Base-by-base conservation (phyloP, 1,139 yeast genomes). In the Hemisphaericaspora xylofermentans region DNA sequence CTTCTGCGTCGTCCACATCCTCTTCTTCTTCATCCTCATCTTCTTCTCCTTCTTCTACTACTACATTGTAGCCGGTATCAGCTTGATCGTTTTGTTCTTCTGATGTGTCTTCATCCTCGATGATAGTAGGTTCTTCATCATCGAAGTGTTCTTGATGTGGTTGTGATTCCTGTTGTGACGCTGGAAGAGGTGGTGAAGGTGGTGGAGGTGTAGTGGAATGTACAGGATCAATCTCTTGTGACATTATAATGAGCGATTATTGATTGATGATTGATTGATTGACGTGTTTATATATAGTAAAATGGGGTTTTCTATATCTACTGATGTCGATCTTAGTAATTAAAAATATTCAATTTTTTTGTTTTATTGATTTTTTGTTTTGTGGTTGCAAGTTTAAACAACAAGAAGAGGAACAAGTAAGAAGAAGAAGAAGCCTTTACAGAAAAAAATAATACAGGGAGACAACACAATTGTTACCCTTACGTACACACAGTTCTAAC, bases 11-110 rank as follows among this genome's bases (percentile, higher is more conserved):
- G n/a, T 37, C 25, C 19, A 18, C 21, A 13, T 21, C 12, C 7
- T 30, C 31, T 12, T 35, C 19, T 37, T 33, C 28, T 14, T 30
- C 27, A 15, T 27, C 22, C 26, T 33, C 34, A 4, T 31, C 31
- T 17, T 29, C 22, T 16, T 16, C 33, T 26, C 6, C 29, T n/a
- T 26, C 29, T 6, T 26, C 16, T 10, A 7, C 26, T 6, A 7
- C 26, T 7, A 10, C 26, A 8, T n/a, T n/a, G n/a, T n/a, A n/a
- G n/a, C n/a, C n/a, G n/a, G 24, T 24, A 6, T 8, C n/a, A 24
- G 26, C 17, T 27, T 7, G 3, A 2, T 27, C 30, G 14, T 10
- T 13, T 33, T 16, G 12, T 17, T 18, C 13, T 4, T n/a, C 17
- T 10, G n/a, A n/a, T n/a, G n/a, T n/a, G n/a, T n/a, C n/a, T n/a